A percentile compares a stretch with the other conserved stretches of the same genome.
phyloP scores from a whole-genome alignment of 495 filamentous ascomycete species.

The Friedmanniomyces endolithicus region DNA sequence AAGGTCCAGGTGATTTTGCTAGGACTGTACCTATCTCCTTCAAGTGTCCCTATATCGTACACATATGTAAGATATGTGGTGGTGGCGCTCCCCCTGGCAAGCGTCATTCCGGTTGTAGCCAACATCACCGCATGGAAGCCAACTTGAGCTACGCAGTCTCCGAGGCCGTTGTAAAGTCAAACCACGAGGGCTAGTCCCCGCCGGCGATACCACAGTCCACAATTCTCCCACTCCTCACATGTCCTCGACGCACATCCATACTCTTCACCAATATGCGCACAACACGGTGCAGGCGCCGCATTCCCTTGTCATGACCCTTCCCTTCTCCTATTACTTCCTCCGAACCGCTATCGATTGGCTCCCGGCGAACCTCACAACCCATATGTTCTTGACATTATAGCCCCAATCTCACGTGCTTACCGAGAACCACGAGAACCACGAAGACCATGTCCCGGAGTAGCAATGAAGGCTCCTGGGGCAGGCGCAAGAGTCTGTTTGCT shows the following conservation, averaged over 20 bases:
- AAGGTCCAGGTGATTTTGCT: too few species aligned
- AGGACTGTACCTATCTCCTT: too few species aligned
- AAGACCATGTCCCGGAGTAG: conserved; percentile 21
- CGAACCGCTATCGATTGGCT: conserved; percentile 2
- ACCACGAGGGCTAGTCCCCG: not conserved
- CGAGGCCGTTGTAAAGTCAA: too few species aligned
- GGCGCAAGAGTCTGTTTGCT: conserved; percentile 23
- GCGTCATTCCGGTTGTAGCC: too few species aligned
- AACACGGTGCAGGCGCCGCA: conserved; percentile 15
- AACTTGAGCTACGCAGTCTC: too few species aligned
- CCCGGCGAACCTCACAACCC: not conserved
- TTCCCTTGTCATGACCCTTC: not conserved
- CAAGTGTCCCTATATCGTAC: too few species aligned
- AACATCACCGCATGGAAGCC: too few species aligned
- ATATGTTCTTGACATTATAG: conserved; percentile 9
- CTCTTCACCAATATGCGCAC: not conserved
- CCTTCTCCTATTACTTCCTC: not conserved
- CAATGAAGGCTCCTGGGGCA: conserved; percentile 20
- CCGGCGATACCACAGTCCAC: not conserved
- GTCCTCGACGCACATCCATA: not conserved
- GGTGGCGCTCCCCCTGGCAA: too few species aligned
- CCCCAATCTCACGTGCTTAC: conserved; percentile 9
- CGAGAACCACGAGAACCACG: not conserved
- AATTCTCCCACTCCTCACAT: not conserved
- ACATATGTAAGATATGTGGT: too few species aligned